phyloP scores from a whole-genome alignment of 805 yeast genomes.

The Saturnispora besseyi region DNA sequence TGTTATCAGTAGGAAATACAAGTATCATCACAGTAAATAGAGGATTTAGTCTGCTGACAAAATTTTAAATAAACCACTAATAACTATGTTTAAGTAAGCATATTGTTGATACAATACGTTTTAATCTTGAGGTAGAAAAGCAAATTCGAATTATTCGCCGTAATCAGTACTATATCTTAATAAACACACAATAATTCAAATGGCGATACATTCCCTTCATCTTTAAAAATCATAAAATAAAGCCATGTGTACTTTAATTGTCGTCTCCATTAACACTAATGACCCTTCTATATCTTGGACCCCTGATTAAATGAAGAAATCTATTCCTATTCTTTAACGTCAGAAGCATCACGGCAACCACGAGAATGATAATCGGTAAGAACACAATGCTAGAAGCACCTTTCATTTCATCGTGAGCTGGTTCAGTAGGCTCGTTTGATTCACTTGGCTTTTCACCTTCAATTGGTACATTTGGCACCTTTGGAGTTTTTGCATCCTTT shows the following conservation, averaged over 20 bases:
- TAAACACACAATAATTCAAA: too few relatives aligned
- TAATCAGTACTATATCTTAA: too few relatives aligned
- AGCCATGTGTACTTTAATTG: neutral
- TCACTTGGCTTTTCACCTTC: neutral
- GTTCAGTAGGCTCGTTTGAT: neutral
- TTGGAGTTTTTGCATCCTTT: neutral
- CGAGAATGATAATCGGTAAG: constrained; percentile 1
- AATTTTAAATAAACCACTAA: too few relatives aligned
- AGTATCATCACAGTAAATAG: too few relatives aligned
- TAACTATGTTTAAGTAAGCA: too few relatives aligned
- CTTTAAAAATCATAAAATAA: too few relatives aligned
- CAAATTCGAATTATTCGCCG: too few relatives aligned
- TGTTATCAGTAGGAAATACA: too few relatives aligned
- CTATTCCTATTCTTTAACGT: constrained; percentile 14
- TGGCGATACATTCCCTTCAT: too few relatives aligned
- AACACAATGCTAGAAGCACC: constrained; percentile 5
- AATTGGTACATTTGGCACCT: neutral
- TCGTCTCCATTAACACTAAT: constrained; percentile 4
- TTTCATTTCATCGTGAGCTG: neutral
- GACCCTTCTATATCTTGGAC: constrained; percentile 26
- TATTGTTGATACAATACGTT: too few relatives aligned
- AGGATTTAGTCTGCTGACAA: too few relatives aligned
- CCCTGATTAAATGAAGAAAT: constrained; percentile 18
- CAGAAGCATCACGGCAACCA: neutral
- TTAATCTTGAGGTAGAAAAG: too few relatives aligned